Evolutionary conservation across 345 rosid genomes (phyloP), one percentile per base, ranked within the genome.

Genomic region (Eucalyptus sp.): DNA sequence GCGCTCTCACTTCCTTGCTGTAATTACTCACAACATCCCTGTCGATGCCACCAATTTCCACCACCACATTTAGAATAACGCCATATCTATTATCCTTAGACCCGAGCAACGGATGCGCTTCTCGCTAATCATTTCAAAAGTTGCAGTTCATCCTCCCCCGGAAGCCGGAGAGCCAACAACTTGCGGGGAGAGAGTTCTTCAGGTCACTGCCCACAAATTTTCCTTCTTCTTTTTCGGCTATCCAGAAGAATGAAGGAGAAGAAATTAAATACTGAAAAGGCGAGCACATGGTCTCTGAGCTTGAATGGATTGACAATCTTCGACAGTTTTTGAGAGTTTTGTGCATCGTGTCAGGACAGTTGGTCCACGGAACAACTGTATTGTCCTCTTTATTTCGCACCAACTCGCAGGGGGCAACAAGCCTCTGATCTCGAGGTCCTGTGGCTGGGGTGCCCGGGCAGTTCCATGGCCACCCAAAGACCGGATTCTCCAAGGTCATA

Each of bases 11-110:
- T 91, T 95, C 94, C 87, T 4, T 83, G 87, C 97, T 93, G 89
- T 97, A 97, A 18, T 87, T 89, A 41, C 97, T 92, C 87, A 95
- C 97, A 60, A 83, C 80, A 76, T 96, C 96, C 92, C 99, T 97
- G 88, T 14, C 58, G 51, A 87, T 18, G 50, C 52, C 89, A 64
- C 31, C 86, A 5, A 11, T 62, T 62, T n/a, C 56, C 54, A 48
- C 76, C 43, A 20, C 83, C 83, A 41, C 15, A 76, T 20, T 76
- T 76, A 76, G 29, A 76, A 41, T 41, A 41, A n/a, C 18, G 20
- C 41, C 5, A 14, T n/a, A 7, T 37, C 31, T 33, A 33, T 33
- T 33, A 33, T 33, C 37, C 76, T 31, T 64, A 64, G 37, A 64
- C 20, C 76, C 76, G 76, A 8, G 76, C 20, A 14, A 64, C 5